Percentiles rank a stretch among this genome's conserved stretches.
Conservation (phyloP, 2,329 filamentous ascomycete species). For the Ceratocystis ficicola region DNA sequence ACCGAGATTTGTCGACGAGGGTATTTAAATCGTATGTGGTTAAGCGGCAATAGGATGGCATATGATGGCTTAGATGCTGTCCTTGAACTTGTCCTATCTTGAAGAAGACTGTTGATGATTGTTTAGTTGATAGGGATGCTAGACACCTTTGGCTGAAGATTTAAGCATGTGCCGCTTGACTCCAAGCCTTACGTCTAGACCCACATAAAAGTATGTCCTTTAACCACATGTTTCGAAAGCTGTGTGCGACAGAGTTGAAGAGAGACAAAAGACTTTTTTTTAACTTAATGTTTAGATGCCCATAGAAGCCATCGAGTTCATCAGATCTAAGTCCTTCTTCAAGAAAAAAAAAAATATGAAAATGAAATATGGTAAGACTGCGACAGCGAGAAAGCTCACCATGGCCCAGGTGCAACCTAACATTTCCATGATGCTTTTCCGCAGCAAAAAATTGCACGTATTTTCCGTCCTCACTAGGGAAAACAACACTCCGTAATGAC, state of each 20-base stretch:
- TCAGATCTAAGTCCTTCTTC: no score
- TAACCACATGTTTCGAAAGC: not conserved
- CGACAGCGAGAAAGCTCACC: not conserved
- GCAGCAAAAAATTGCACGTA: not conserved
- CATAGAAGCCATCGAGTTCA: no score
- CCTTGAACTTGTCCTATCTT: not conserved
- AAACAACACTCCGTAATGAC: conserved; percentile 10
- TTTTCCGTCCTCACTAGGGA: not conserved
- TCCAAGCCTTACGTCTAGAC: conserved; percentile 1
- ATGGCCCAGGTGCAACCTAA: not conserved
- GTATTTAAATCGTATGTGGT: not conserved
- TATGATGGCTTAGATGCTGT: not conserved
- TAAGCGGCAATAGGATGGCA: not conserved
- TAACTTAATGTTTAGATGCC: no score
- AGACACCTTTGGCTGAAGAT: not conserved
- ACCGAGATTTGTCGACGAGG: not conserved
- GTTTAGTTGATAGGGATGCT: not conserved
- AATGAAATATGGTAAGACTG: not conserved
- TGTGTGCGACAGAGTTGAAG: no score
- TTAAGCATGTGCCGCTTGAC: not conserved
- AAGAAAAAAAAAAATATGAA: not conserved
- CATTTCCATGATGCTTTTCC: not conserved
- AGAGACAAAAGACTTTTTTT: no score
- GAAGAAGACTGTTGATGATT: not conserved
- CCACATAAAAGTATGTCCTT: not conserved